Percentiles rank a stretch among this genome's conserved stretches.
phyloP scores from a whole-genome alignment of 768 basidiomycete species.

The Pleurotus tuber-regium region DNA sequence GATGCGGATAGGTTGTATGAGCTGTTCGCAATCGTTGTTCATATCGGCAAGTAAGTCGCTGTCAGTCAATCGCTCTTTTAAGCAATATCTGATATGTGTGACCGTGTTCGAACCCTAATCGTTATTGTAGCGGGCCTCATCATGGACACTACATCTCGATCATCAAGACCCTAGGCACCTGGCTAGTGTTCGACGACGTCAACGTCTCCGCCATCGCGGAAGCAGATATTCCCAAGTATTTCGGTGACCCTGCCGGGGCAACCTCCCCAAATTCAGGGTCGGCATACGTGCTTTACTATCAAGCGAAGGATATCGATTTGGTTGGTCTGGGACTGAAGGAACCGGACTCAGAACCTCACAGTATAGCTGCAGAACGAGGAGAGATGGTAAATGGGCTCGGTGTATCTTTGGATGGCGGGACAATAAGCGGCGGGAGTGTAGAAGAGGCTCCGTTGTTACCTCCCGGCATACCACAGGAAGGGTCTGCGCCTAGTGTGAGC shows the following conservation, averaged over 20 bases:
- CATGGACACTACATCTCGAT: constrained; percentile 98
- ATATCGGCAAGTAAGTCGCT: constrained; percentile 88
- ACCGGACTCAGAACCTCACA: constrained; percentile 11
- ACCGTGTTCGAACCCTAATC: constrained; percentile 12
- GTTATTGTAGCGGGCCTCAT: constrained; percentile 77
- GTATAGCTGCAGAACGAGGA: constrained; percentile 8
- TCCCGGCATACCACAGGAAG: constrained; percentile 24
- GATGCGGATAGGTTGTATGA: constrained; percentile 93
- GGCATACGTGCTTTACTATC: constrained; percentile 97
- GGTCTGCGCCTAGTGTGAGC: constrained; percentile 22
- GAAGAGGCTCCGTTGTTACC: constrained; percentile 21
- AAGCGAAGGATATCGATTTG: constrained; percentile 84
- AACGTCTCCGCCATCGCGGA: constrained; percentile 87
- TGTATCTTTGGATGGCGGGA: not conserved
- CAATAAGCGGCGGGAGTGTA: constrained; percentile 4
- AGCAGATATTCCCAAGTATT: constrained; percentile 88
- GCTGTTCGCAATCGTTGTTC: constrained; percentile 96
- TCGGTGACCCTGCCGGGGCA: constrained; percentile 70
- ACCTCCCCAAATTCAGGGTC: constrained; percentile 56
- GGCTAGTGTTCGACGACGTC: constrained; percentile 97
- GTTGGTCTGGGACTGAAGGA: constrained; percentile 63
- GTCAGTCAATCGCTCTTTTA: constrained; percentile 13
- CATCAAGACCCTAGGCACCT: constrained; percentile 78
- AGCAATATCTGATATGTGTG: too few species aligned
- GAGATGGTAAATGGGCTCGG: constrained; percentile 3